Evolutionary conservation across 306 rosid genomes (phyloP), one percentile per base, ranked within the genome.

Genomic region (Oxytropis ochrocephala): DNA sequence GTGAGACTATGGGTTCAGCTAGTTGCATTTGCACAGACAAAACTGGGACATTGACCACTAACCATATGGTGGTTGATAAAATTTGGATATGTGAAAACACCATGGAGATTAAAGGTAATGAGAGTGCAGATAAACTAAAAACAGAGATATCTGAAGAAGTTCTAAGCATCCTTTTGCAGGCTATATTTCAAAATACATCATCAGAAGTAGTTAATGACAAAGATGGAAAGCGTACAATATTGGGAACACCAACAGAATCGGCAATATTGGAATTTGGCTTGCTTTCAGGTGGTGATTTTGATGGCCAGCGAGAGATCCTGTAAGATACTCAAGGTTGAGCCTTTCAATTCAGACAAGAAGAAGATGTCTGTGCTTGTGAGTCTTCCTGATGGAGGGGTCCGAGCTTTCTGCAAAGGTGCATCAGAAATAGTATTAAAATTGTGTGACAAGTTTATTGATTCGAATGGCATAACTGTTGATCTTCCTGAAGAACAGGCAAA

Each of bases 1-100:
- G 97, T 43, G 97, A 92, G 77, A 92, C 96, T 64, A 92, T 92
- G 97, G 97, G 96, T 81, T 92, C 97, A 1, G 95, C 92, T n/a
- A 80, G 69, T 60, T 89, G 98, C 85, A 92, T 92, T 73, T 92
- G 98, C 85, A 92, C 98, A 1, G 98, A 92, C 64, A 92, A 92
- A 69, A 92, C 98, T 1, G 98, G 98, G 44, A 92, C 98, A 8
- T 78, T 92, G 67, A 92, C 97, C 62, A 89, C 97, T 35, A 92
- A 92, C 85, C 97, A 87, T 83, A 92, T 89, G 97, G 90, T 84
- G 62, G 92, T 92, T 35, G 76, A 72, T 38, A 88, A 88, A 73
- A 30, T 86, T 52, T 92, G 96, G 96, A 55, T 84, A 16, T 76
- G 85, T 39, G 90, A 75, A 70, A 84, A 84, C 68, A 48, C 78